phyloP scores from a whole-genome alignment of 1,284 basidiomycete species.

The Moesziomyces sp. region DNA sequence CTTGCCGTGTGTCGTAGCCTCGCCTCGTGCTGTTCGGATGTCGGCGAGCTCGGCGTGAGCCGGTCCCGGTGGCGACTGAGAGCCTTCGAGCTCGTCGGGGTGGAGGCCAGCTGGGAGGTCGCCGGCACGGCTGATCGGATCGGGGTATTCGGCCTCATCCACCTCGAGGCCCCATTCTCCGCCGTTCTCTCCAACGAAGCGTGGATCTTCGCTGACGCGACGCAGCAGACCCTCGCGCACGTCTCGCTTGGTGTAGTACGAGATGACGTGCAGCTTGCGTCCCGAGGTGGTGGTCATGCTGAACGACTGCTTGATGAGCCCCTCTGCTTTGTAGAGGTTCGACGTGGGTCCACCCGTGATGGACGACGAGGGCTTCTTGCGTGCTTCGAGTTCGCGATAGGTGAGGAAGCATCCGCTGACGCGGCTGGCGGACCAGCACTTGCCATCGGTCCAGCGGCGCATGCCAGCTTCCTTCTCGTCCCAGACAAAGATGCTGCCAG shows the following conservation, averaged over 20 bases:
- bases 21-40: constrained; percentile 8
- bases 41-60: constrained; percentile 16
- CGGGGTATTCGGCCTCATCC: constrained; percentile 56
- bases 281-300: constrained; percentile 66
- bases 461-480: constrained; percentile 68
- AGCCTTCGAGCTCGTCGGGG: constrained; percentile 35
- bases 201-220: constrained; percentile 64
- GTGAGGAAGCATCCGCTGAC: constrained; percentile 71
- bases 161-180: constrained; percentile 60
- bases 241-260: constrained; percentile 65
- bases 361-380: constrained; percentile 58
- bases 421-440: constrained; percentile 71
- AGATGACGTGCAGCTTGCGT: constrained; percentile 66
- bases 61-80: constrained; percentile 28
- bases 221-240: constrained; percentile 56
- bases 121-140: constrained; percentile 51
- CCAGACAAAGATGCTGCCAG: constrained; percentile 66
- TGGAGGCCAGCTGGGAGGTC: constrained; percentile 38
- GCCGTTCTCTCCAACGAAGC: constrained; percentile 58
- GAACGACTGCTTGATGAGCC: constrained; percentile 67
- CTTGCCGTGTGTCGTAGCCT: constrained; percentile 3
- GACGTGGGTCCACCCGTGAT: constrained; percentile 52
- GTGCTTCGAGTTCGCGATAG: constrained; percentile 68
- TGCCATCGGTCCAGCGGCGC: constrained; percentile 71
- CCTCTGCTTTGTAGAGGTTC: constrained; percentile 66